Evolutionary conservation across 1,284 basidiomycete species (phyloP).

Genomic region (Ganoderma resinaceum): DNA sequence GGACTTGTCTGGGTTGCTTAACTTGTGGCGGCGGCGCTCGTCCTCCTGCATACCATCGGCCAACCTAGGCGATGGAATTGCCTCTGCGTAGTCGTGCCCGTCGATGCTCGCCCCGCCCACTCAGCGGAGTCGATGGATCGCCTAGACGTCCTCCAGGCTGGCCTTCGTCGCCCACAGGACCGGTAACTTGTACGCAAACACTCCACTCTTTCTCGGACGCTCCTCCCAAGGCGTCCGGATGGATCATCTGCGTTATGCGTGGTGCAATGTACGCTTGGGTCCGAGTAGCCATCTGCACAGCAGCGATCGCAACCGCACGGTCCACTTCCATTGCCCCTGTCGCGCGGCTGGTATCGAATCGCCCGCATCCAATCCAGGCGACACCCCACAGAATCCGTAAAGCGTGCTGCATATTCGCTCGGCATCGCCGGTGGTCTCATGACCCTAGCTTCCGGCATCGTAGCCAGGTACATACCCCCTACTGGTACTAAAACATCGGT

Average conservation of each 20-base stretch:
- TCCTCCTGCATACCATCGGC: neutral
- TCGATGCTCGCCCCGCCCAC: slow-evolving; percentile 8
- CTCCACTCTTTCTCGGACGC: neutral
- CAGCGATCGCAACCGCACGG: neutral
- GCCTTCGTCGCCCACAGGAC: neutral
- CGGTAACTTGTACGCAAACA: neutral
- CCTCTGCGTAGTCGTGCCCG: neutral
- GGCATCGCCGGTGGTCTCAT: neutral
- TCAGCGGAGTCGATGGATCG: slow-evolving; percentile 6
- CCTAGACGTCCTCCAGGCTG: slow-evolving; percentile 1
- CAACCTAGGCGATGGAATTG: neutral
- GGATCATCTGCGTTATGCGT: neutral
- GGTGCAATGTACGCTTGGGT: neutral
- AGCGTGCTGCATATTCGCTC: neutral
- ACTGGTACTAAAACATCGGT: too few relatives aligned
- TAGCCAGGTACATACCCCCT: neutral
- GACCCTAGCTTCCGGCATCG: too few relatives aligned
- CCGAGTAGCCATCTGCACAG: neutral
- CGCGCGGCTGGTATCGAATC: slow-evolving; percentile 11
- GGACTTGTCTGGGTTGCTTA: too few relatives aligned
- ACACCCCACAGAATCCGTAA: neutral
- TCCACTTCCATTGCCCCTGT: neutral
- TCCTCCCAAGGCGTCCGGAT: neutral
- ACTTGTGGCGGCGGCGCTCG: neutral
- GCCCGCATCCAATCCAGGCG: neutral